These are phyloP conservation scores for Lathyrus sativus DNA, from an alignment of 306 rosid genomes.

Conservation along the genomic window DNA sequence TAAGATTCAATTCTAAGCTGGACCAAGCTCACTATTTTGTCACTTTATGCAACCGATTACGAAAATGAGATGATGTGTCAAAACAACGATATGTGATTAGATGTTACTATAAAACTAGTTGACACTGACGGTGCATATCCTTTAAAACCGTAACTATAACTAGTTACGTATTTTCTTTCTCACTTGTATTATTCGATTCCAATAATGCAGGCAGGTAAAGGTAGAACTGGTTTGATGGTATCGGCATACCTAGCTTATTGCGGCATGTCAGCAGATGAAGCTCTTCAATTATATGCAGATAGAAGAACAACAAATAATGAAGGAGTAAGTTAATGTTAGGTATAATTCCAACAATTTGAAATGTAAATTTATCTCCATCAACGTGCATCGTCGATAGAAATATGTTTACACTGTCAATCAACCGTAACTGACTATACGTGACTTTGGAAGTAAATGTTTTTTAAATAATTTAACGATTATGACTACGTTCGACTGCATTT, in stretches of 20 bases:
- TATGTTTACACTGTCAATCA: background rate
- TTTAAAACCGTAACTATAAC: background rate
- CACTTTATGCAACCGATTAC: too few relatives aligned
- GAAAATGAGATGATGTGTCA: too few relatives aligned
- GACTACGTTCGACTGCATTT: background rate
- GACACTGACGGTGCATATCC: background rate
- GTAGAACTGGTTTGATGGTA: slow-evolving; percentile 96
- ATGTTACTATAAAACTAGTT: background rate
- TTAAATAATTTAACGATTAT: background rate
- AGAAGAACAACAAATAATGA: slow-evolving; percentile 89
- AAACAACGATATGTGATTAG: background rate
- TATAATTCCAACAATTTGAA: slow-evolving; percentile 51
- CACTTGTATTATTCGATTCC: slow-evolving; percentile 19
- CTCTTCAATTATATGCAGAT: slow-evolving; percentile 86
- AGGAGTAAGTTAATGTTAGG: slow-evolving; percentile 88
- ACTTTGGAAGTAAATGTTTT: background rate
- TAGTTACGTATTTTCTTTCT: slow-evolving; percentile 21
- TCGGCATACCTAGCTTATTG: slow-evolving; percentile 72
- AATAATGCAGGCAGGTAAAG: slow-evolving; percentile 90
- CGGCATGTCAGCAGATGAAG: slow-evolving; percentile 85
- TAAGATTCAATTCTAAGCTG: too few relatives aligned
- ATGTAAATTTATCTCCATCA: slow-evolving; percentile 28
- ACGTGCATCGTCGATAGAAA: background rate
- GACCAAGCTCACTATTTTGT: too few relatives aligned
- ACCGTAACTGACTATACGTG: background rate